These are phyloP conservation scores for Aspergillus taichungensis DNA, from an alignment of 495 filamentous ascomycete species.

Conservation along the genomic window DNA sequence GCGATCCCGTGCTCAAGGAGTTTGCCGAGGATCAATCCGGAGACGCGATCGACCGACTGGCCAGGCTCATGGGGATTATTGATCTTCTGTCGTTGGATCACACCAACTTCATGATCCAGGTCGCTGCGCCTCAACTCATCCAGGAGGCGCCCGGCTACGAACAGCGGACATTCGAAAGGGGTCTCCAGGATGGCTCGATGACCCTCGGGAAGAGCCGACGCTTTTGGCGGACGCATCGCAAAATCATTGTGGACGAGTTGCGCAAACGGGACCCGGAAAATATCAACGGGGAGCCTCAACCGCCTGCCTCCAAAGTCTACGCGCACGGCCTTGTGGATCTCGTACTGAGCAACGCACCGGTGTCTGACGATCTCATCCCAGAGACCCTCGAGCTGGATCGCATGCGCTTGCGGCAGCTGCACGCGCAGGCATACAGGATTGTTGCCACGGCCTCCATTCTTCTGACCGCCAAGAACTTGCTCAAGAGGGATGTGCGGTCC, in stretches of 20 bases:
- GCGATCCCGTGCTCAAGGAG: slow-evolving; percentile 75
- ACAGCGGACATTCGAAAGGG: slow-evolving; percentile 61
- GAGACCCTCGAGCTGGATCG: slow-evolving; percentile 81
- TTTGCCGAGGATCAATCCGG: slow-evolving; percentile 66
- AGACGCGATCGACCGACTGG: slow-evolving; percentile 75
- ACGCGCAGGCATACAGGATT: slow-evolving; percentile 61
- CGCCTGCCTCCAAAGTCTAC: slow-evolving; percentile 57
- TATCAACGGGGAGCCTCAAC: slow-evolving; percentile 39
- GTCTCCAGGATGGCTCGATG: slow-evolving; percentile 56
- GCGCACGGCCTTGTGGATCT: slow-evolving; percentile 62
- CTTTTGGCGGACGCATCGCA: slow-evolving; percentile 65
- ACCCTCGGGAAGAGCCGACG: slow-evolving; percentile 47
- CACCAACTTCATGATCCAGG: slow-evolving; percentile 82
- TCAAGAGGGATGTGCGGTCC: slow-evolving; percentile 82
- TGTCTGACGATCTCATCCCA: slow-evolving; percentile 54
- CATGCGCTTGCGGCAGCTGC: slow-evolving; percentile 57
- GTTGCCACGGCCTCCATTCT: slow-evolving; percentile 75
- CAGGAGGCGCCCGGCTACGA: slow-evolving; percentile 78
- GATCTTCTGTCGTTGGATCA: slow-evolving; percentile 92
- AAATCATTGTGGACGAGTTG: slow-evolving; percentile 61
- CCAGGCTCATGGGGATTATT: slow-evolving; percentile 75
- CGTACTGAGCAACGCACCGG: slow-evolving; percentile 48
- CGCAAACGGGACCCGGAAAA: slow-evolving; percentile 64
- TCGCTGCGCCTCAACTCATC: slow-evolving; percentile 72
- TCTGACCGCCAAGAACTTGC: slow-evolving; percentile 86